These are phyloP conservation scores for Cucurbita pepo DNA, from an alignment of 306 rosid genomes.

Conservation along the genomic window DNA sequence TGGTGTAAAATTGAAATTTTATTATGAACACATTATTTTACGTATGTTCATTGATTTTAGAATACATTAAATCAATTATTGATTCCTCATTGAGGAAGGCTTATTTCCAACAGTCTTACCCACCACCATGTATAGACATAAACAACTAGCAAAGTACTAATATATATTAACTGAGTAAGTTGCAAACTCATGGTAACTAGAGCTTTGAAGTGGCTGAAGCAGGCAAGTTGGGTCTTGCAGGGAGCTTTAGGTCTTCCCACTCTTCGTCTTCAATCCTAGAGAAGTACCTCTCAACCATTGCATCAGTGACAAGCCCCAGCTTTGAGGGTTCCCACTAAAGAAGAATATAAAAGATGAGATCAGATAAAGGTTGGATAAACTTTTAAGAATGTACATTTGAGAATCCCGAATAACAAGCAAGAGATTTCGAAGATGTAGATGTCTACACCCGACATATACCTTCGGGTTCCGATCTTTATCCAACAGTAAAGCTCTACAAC, in stretches of 20 bases:
- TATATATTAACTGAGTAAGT: background rate
- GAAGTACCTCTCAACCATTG: conserved; percentile 30
- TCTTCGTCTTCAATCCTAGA: conserved; percentile 43
- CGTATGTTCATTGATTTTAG: background rate
- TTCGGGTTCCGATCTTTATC: conserved; percentile 87
- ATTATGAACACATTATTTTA: background rate
- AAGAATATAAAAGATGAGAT: background rate
- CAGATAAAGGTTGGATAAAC: background rate
- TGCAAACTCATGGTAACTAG: conserved; percentile 7
- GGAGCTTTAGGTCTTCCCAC: conserved; percentile 70
- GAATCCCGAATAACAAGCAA: background rate
- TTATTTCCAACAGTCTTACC: background rate
- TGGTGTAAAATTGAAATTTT: background rate
- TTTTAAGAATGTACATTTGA: background rate
- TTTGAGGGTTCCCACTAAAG: conserved; percentile 54
- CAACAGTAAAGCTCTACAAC: conserved; percentile 80
- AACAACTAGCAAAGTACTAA: background rate
- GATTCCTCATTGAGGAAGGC: background rate
- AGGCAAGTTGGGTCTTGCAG: conserved; percentile 58
- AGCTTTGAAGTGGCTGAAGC: conserved; percentile 60
- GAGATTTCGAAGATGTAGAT: background rate
- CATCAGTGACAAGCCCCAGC: conserved; percentile 37
- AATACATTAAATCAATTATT: background rate
- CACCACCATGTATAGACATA: background rate
- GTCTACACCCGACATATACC: conserved; percentile 21